Base-by-base conservation (phyloP, 2,329 filamentous ascomycete genomes). In the Westerdykella aurantiaca region DNA sequence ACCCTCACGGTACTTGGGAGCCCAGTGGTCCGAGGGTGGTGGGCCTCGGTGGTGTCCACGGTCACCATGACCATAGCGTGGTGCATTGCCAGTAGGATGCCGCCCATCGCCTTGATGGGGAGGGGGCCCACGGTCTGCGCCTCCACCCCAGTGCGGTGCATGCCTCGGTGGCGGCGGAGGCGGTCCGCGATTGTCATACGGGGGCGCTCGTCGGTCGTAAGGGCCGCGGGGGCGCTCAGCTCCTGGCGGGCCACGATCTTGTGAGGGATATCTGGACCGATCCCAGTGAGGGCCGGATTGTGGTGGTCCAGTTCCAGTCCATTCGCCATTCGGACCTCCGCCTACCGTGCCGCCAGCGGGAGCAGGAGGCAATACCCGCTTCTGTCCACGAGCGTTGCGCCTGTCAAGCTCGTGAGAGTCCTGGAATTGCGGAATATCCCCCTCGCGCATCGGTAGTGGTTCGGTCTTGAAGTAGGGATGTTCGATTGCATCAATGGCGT, bases 321-420 rank as follows among this genome's bases (percentile, higher is more conserved):
- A 82, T 50, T 81, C 77, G 25, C 74, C 73, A 47, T 80, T 78
- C 9, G 77, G 73, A 10, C 77, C 80, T 58, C 88, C 81, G 12
- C 91, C 91, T 3, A 95, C 89, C 1, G 88, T 89, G 4, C 88
- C 91, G 11, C 90, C 91, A 55, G 91, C 89, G 0, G 93, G 93
- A 0, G 91, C 93, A 11, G 93, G 91, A 4, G 91, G 91, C 10
- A 91, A 77, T 17, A 83, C 85, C 17, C 85, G 85, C 60, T 88
- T 88, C 58, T 93, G 85, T 46, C 89, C 86, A 53, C 94, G 85
- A 56, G 89, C 91, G 68, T 91, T 94, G 64, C 89, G 82, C 40
- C 91, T 81, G 64, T 98, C 93, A n/a, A 97, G 75, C 67, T 98
- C 93, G 68, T 98, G 93, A 37, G 89, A 95, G 58, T 96, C 91